These are phyloP conservation scores for Aspergillus latus DNA, from an alignment of 2,329 filamentous ascomycete genomes.

Conservation along the genomic window DNA sequence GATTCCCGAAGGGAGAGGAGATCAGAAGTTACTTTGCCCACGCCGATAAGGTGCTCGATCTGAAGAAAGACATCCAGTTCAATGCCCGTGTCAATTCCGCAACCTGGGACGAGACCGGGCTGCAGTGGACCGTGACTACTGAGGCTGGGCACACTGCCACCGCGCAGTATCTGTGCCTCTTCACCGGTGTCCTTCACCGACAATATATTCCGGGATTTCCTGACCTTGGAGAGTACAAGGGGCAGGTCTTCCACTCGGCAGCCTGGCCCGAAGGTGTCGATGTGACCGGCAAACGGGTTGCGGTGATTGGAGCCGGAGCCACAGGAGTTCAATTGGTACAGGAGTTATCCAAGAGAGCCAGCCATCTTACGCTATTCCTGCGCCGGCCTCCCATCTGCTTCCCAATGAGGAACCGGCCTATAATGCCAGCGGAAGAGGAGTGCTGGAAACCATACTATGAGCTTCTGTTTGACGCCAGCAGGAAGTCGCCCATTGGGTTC, in stretches of 20 bases:
- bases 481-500: slow-evolving; percentile 54
- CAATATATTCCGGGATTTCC: slow-evolving; percentile 42
- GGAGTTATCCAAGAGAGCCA: slow-evolving; percentile 54
- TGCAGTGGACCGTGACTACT: slow-evolving; percentile 47
- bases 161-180: slow-evolving; percentile 48
- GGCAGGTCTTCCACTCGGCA: slow-evolving; percentile 55
- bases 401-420: slow-evolving; percentile 29
- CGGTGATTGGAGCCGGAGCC: slow-evolving; percentile 57
- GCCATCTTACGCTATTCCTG: slow-evolving; percentile 55
- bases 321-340: slow-evolving; percentile 59
- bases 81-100: slow-evolving; percentile 44
- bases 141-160: slow-evolving; percentile 38
- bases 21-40: slow-evolving; percentile 49
- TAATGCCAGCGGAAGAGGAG: neutral
- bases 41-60: slow-evolving; percentile 44
- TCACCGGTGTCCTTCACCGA: slow-evolving; percentile 47
- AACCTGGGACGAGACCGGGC: slow-evolving; percentile 35
- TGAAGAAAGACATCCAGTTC: slow-evolving; percentile 49
- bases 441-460: slow-evolving; percentile 43
- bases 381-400: slow-evolving; percentile 65
- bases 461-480: slow-evolving; percentile 53
- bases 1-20: slow-evolving; percentile 34
- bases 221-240: slow-evolving; percentile 48
- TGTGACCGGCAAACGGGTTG: slow-evolving; percentile 50
- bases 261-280: slow-evolving; percentile 54